Base-by-base conservation (phyloP, 1,284 basidiomycete genomes). In the Leccinum subrobustum region DNA sequence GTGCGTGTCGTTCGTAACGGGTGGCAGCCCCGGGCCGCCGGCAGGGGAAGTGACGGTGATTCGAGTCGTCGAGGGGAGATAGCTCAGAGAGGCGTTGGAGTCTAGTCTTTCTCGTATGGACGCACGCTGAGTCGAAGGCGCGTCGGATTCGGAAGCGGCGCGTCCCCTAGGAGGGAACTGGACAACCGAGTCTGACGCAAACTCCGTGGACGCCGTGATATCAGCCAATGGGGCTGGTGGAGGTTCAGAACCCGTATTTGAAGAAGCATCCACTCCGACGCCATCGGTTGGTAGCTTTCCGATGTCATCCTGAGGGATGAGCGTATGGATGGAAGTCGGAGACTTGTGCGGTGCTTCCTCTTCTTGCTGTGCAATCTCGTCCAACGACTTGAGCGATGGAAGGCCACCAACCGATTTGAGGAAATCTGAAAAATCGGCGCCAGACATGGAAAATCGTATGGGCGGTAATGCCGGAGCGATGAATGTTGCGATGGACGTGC, bases 401-500 rank as follows among this genome's bases (percentile, higher is more conserved):
- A 76, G 74, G 12, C 80, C 79, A 16, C 79, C 81, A 5, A 87
- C 81, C 25, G 82, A 81, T 67, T 75, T 83, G 52, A 91, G 79
- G 18, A 91, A 73, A 62, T 90, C 87, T 1, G 88, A 83, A 65
- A 95, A 93, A 73, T 95, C 93, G 2, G 84, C 80, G 47, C 86
- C 82, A 65, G 86, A 88, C 80, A 95, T 84, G 8, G 92, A 94
- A 70, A 93, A 89, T 25, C 91, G 84, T 67, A 93, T 92, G 0
- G 91, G 91, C 4, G 90, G 91, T 31, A 92, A 77, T 5, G 90
- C 90, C 50, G 91, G 91, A 1, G 89, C 88, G 58, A 91, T 91
- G 72, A 85, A 91, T 18, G 90, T 91, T 12, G 88, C 80, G 65
- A 82, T 83, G 16, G 86, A 87, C n/a, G 81, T 85, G 56, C 80